Conservation (phyloP, 108 stramenopile species). For the Mayamaea pseudoterrestris region DNA sequence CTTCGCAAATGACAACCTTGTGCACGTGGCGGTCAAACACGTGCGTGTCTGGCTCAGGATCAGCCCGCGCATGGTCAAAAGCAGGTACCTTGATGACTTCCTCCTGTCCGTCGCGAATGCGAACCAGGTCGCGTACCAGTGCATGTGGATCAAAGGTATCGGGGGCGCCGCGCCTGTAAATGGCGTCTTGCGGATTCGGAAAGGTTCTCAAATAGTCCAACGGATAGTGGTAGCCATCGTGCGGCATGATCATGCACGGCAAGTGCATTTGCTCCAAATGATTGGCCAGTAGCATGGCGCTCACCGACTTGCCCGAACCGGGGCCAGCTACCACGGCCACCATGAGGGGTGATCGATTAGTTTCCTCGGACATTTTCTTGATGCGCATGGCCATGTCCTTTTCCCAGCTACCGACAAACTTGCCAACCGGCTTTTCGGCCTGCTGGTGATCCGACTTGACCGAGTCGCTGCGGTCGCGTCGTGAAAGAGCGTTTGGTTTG, state of each 20-base stretch:
- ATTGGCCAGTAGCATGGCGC: conserved; percentile 7
- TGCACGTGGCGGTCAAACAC: conserved; percentile 15
- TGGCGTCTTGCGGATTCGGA: conserved; percentile 22
- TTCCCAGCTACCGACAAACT: conserved; percentile 3
- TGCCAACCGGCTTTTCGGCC: background rate
- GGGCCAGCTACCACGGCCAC: conserved; percentile 27
- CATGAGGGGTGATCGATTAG: conserved; percentile 13
- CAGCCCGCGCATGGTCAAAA: conserved; percentile 34
- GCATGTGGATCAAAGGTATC: conserved; percentile 23
- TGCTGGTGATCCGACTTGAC: too few species aligned
- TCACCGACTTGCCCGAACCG: conserved; percentile 20
- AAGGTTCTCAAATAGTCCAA: conserved; percentile 13
- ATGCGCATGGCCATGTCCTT: background rate
- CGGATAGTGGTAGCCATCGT: conserved; percentile 40
- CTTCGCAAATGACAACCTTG: conserved; percentile 26
- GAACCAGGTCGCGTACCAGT: conserved; percentile 5
- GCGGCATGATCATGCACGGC: conserved; percentile 1
- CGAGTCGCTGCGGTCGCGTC: too few species aligned
- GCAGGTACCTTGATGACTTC: conserved; percentile 13
- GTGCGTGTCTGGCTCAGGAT: conserved; percentile 21
- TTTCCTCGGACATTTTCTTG: background rate
- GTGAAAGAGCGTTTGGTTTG: too few species aligned
- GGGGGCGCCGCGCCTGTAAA: conserved; percentile 42
- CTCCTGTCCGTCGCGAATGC: conserved; percentile 10
- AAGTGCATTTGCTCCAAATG: conserved; percentile 2